Evolutionary conservation across 2,329 filamentous ascomycete genomes (phyloP), one percentile per base, ranked within the genome.

Genomic region (Arthrobotrys sinensis): DNA sequence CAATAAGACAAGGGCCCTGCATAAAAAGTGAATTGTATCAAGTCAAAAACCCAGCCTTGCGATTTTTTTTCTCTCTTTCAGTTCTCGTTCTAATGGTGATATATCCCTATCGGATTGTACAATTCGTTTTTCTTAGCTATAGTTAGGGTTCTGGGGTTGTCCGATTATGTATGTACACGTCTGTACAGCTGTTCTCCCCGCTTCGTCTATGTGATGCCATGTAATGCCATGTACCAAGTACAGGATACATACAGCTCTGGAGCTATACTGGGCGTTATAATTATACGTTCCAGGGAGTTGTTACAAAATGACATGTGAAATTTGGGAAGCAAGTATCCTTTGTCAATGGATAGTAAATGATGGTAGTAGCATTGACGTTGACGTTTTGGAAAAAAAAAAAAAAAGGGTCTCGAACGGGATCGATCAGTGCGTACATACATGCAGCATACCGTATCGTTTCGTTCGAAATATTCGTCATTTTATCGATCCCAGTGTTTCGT

Each of bases 131-230:
- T 38, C 21, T 57, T 12, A 8, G 12, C 36, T 28, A 28, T 28
- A 28, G 12, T 38, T 38, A 38, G 36, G 36, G 36, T 12, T 38
- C 36, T 38, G 7, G 36, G 6, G 36, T 38, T 38, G 7, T 8
- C 36, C 12, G 36, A 28, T 28, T 60, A 43, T 60, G 55, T 60
- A 60, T 60, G 55, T 60, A 60, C 55, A 60, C 55, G 55, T 60
- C 55, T 60, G 55, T 60, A 60, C 55, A 11, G 55, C 55, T 60
- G 55, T 60, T 60, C 34, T 60, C 55, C 21, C 55, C 36, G 55
- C 34, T 60, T 60, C 36, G 55, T 60, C 34, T 60, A 60, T 60
- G 55, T 43, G 55, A 60, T 60, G 55, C 55, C 55, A 43, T 60
- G 55, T 60, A 60, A 60, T 60, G 55, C 55, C 55, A 60, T 60